phyloP scores from a whole-genome alignment of 1,284 basidiomycete genomes.

The Melampsora larici-populina region DNA sequence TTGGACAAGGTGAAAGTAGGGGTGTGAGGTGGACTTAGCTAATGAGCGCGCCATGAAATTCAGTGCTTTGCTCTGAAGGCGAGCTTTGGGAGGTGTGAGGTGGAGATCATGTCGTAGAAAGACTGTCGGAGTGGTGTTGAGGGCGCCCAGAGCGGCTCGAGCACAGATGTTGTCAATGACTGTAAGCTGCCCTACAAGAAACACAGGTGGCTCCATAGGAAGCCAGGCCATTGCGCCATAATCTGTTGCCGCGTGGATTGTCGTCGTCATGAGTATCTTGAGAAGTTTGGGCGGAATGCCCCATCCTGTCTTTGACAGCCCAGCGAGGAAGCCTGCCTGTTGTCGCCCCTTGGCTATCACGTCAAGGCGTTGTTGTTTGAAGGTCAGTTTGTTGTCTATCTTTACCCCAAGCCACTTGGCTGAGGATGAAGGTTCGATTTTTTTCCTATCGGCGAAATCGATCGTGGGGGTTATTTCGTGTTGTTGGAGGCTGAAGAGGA shows the following conservation, averaged over 20 bases:
- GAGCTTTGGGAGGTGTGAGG: background rate
- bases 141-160: background rate
- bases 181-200: background rate
- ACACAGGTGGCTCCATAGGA: background rate
- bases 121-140: background rate
- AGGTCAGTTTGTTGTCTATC: background rate
- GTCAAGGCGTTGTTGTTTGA: no score
- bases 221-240: background rate
- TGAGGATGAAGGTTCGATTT: background rate
- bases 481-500: no score
- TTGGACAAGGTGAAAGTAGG: background rate
- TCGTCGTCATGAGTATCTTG: background rate
- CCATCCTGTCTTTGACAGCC: background rate
- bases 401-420: background rate
- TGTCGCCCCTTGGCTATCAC: background rate
- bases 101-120: background rate
- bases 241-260: background rate
- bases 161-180: background rate
- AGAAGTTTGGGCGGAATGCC: background rate
- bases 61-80: background rate
- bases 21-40: background rate
- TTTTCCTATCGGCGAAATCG: background rate
- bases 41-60: background rate
- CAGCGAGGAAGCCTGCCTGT: background rate
- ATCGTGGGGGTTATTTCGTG: background rate